Evolutionary conservation across 805 yeast genomes (phyloP), one percentile per base, ranked within the genome.

Genomic region (Kodamaea neixiangensis): DNA sequence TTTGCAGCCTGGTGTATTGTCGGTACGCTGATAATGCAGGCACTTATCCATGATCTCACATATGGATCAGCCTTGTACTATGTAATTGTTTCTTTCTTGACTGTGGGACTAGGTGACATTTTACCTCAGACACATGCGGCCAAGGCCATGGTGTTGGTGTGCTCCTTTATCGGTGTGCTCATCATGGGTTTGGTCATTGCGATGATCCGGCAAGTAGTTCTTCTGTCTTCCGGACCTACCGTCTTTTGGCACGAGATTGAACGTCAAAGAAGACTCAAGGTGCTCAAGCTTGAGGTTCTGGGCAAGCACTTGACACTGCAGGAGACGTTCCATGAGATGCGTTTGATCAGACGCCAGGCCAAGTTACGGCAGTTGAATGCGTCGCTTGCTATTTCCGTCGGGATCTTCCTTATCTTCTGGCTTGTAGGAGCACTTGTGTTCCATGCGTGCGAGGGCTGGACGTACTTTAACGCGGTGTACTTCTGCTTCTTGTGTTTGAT

Each of bases 71-170:
- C 88, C 0, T 63, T 89, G 43, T 90, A 88, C 62, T 89, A 79
- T 63, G 83, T 90, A 58, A 79, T 81, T 9, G 90, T 87, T 1
- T 83, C 96, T 0, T 70, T 86, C 37, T 71, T 88, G 44, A 91
- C 97, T 1, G 79, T 91, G 22, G 97, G 97, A 0, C 72, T 85
- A 14, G 97, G 97, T 35, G 94, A 87, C 58, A 74, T 86, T 31
- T 71, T 77, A 0, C 92, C 96, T 0, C 34, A 51, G 0, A 66
- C 77, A 1, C 68, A 75, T 1, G 81, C 82, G 0, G 76, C 86
- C 0, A 80, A 81, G 61, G 85, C 83, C 0, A 67, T 87, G 54
- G 71, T 79, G 0, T 69, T 90, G 47, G 63, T 86, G 1, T 88
- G 83, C 68, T 81, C 94, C 5, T 65, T 87, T 14, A 66, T 81